Conservation (phyloP, 306 rosid genomes). For the Myrica gale region DNA sequence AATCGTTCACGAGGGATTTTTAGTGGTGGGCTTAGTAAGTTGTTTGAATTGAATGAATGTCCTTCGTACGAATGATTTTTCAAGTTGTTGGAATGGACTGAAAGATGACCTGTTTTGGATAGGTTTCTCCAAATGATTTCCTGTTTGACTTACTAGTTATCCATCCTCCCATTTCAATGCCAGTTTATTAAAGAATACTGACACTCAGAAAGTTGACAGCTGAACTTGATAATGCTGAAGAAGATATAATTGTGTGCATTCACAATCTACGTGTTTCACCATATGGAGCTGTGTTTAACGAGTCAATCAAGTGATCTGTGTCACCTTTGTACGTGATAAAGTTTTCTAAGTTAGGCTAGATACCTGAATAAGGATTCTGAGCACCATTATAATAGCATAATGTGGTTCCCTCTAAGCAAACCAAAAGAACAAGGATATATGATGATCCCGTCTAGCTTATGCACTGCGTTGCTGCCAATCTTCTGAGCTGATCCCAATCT, state of each 20-base stretch:
- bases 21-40: slow-evolving; percentile 15
- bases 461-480: background rate
- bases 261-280: background rate
- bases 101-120: slow-evolving; percentile 6
- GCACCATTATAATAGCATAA: background rate
- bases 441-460: too few species aligned
- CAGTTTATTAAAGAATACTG: background rate
- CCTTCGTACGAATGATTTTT: slow-evolving; percentile 1
- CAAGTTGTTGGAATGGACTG: slow-evolving; percentile 7
- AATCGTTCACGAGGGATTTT: background rate
- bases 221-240: background rate
- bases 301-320: background rate
- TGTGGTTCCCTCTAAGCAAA: background rate
- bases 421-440: background rate
- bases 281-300: too few species aligned
- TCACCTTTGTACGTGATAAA: background rate
- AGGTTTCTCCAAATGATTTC: background rate
- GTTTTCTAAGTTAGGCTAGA: background rate
- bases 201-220: background rate
- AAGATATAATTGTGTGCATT: background rate
- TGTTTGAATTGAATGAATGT: slow-evolving; percentile 6
- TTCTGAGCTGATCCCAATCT: background rate
- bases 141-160: background rate
- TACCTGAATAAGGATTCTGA: background rate
- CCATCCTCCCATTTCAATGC: background rate